Conservation (phyloP, 2,329 filamentous ascomycete genomes). For the Emmonsiellopsis sp. region DNA sequence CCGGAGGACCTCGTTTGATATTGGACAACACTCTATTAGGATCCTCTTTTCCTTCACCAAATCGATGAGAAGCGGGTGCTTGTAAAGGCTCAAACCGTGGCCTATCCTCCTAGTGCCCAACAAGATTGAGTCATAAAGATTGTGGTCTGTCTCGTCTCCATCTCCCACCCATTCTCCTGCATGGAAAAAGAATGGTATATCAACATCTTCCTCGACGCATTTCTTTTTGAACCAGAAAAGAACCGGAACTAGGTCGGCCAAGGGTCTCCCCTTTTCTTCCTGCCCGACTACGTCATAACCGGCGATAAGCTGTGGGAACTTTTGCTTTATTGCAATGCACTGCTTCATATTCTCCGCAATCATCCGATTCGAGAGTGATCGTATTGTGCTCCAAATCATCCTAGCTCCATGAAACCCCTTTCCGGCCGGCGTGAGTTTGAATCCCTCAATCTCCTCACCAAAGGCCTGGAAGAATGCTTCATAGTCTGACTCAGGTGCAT, state of each 20-base stretch:
- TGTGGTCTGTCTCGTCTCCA: conserved; percentile 68
- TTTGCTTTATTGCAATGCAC: conserved; percentile 72
- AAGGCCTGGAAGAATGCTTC: conserved; percentile 62
- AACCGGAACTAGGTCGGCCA: conserved; percentile 68
- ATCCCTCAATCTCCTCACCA: conserved; percentile 66
- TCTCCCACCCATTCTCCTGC: conserved; percentile 81
- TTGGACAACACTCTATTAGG: conserved; percentile 79
- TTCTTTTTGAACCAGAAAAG: conserved; percentile 90
- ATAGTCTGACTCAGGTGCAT: conserved; percentile 58
- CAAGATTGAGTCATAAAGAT: conserved; percentile 81
- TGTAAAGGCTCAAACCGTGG: conserved; percentile 79
- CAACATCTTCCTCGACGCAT: conserved; percentile 65
- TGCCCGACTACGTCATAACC: conserved; percentile 88
- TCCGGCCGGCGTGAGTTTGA: conserved; percentile 62
- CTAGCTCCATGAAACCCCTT: conserved; percentile 73
- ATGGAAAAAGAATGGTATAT: conserved; percentile 93
- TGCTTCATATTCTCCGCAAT: conserved; percentile 55
- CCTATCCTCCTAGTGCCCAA: conserved; percentile 83
- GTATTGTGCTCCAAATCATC: conserved; percentile 74
- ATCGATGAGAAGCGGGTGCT: conserved; percentile 81
- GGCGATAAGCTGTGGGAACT: conserved; percentile 10
- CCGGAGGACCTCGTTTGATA: conserved; percentile 82
- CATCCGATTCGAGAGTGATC: conserved; percentile 23
- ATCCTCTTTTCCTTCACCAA: conserved; percentile 84
- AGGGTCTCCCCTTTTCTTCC: conserved; percentile 68